These are phyloP conservation scores for Oxytropis ochrocephala DNA, from an alignment of 306 rosid species.

Conservation along the genomic window DNA sequence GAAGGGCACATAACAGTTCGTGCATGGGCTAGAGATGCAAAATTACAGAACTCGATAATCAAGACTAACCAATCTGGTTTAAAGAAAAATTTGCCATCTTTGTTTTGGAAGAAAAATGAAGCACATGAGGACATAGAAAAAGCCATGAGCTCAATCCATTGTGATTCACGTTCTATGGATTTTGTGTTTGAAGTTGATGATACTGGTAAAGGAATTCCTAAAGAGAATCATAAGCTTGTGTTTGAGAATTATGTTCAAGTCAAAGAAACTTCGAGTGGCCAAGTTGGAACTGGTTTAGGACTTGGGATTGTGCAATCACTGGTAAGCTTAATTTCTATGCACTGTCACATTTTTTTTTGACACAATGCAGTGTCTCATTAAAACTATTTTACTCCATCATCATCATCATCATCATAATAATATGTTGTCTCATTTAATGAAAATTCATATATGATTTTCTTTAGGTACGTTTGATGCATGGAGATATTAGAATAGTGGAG, in stretches of 20 bases:
- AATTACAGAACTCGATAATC: constrained; percentile 30
- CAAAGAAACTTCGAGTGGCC: constrained; percentile 48
- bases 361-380: too few relatives aligned
- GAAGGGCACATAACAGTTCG: constrained; percentile 60
- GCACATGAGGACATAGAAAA: constrained; percentile 16
- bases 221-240: constrained; percentile 51
- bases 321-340: constrained; percentile 24
- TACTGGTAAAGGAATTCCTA: constrained; percentile 85
- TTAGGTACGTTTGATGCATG: constrained; percentile 80
- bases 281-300: constrained; percentile 87
- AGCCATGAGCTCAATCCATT: constrained; percentile 19
- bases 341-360: too few relatives aligned
- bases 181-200: constrained; percentile 81
- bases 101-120: constrained; percentile 31
- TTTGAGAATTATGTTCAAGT: constrained; percentile 79
- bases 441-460: background rate
- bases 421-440: too few relatives aligned
- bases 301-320: constrained; percentile 83
- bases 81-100: constrained; percentile 14
- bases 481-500: constrained; percentile 65
- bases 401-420: too few relatives aligned
- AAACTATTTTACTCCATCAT: too few relatives aligned
- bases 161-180: constrained; percentile 37
- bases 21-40: constrained; percentile 52
- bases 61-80: constrained; percentile 17